Evolutionary conservation across 2,329 filamentous ascomycete genomes (phyloP), one percentile per base, ranked within the genome.

Genomic region (Pyrenochaeta sp.): DNA sequence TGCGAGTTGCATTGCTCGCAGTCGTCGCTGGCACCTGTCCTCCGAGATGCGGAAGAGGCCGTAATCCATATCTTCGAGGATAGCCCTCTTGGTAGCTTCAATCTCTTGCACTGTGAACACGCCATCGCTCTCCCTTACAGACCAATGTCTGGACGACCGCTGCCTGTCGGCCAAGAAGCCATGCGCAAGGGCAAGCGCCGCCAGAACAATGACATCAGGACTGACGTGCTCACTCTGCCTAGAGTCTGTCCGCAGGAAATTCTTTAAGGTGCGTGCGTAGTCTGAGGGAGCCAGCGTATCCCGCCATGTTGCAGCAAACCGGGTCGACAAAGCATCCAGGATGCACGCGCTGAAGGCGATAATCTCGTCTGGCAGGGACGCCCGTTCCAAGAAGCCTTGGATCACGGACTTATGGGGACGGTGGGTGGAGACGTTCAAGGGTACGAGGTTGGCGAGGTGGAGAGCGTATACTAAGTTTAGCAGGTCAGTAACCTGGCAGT

Each of bases 341-440:
- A 74, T 59, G 35, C 71, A 74, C 1, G 65, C 69, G 10, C 68
- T 60, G 47, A 72, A 71, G 19, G 66, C 71, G 32, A 73, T 46
- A 14, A 68, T 61, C 35, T 71, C 66, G 28, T 64, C 52, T 3
- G 69, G 61, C 32, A 72, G 58, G 5, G 54, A 47, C 20, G 68
- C 62, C 31, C 68, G 59, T 18, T 51, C 50, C 35, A 73, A 54
- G 36, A 66, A 68, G 3, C 51, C 53, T 17, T 56, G 31, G 38
- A 72, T 63, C 26, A 51, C 44, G 3, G 60, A 40, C 20, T 55
- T 46, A 28, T 60, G 63, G 18, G 67, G 59, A 5, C 60, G 60
- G 24, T 52, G 57, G 17, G 57, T 46, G 50, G 60, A 66, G 43
- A 61, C 60, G 27, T 67, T 68, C 41, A 50, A 55, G 10, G 70